Conservation (phyloP, 2,329 filamentous ascomycete genomes). For the Fusarium sterilihyphosum region DNA sequence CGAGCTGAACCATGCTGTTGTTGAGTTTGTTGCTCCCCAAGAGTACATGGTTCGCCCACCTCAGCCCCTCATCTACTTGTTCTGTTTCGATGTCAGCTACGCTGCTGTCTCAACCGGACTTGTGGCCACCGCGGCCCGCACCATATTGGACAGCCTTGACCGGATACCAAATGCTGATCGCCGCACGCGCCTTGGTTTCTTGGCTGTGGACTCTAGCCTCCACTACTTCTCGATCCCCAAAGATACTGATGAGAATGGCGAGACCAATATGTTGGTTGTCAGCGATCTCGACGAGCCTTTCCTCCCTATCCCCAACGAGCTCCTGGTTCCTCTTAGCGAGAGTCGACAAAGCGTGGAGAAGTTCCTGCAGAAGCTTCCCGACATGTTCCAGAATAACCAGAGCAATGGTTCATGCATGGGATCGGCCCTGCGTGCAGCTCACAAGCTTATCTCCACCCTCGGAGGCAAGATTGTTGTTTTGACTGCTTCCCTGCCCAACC, state of each 20-base stretch:
- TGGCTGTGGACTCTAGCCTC: slow-evolving; percentile 92
- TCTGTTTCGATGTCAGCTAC: slow-evolving; percentile 94
- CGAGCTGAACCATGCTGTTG: slow-evolving; percentile 95
- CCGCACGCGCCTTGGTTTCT: slow-evolving; percentile 90
- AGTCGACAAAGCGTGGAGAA: slow-evolving; percentile 90
- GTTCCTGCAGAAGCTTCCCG: slow-evolving; percentile 89
- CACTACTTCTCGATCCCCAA: slow-evolving; percentile 97
- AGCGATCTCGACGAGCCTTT: slow-evolving; percentile 97
- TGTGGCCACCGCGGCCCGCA: slow-evolving; percentile 89
- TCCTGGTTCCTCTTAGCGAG: slow-evolving; percentile 89
- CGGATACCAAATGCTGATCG: slow-evolving; percentile 98
- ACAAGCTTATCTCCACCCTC: slow-evolving; percentile 93
- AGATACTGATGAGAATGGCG: slow-evolving; percentile 83
- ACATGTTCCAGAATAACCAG: slow-evolving; percentile 97
- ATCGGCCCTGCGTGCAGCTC: slow-evolving; percentile 88
- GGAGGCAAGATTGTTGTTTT: slow-evolving; percentile 96
- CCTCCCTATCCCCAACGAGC: slow-evolving; percentile 89
- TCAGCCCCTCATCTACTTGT: slow-evolving; percentile 93
- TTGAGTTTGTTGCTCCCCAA: slow-evolving; percentile 97
- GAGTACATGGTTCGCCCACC: slow-evolving; percentile 99
- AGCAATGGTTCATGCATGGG: slow-evolving; percentile 94
- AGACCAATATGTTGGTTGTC: slow-evolving; percentile 91
- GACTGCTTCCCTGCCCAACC: slow-evolving; percentile 87
- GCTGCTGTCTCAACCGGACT: slow-evolving; percentile 89
- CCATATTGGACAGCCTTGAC: slow-evolving; percentile 93